Conservation (phyloP, 306 rosid species). For the Cucumis melo region DNA sequence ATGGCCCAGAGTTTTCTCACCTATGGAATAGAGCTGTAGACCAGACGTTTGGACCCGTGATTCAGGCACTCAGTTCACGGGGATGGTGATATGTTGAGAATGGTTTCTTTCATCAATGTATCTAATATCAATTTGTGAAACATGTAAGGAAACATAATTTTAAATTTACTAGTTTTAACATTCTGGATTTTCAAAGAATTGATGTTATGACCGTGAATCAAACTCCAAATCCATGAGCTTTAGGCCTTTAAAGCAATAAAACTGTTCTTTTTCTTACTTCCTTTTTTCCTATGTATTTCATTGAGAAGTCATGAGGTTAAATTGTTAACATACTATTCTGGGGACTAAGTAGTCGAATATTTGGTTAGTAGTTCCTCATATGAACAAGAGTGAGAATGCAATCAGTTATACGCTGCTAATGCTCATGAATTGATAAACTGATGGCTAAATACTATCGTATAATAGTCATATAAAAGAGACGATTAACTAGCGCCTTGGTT, state of each 20-base stretch:
- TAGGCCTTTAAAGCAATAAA: background rate
- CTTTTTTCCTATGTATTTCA: background rate
- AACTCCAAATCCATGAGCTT: background rate
- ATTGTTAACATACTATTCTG: background rate
- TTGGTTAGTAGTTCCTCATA: background rate
- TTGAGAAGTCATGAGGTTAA: background rate
- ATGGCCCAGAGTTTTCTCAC: constrained; percentile 52
- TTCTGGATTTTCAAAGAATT: background rate
- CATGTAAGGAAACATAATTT: background rate
- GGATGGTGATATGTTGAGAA: constrained; percentile 52
- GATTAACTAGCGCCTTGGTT: background rate
- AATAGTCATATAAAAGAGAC: background rate
- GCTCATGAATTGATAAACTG: background rate
- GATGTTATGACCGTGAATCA: background rate
- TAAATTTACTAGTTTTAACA: background rate
- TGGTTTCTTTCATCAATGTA: background rate
- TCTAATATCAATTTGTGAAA: background rate
- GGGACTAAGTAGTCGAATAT: background rate
- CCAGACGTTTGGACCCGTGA: constrained; percentile 59
- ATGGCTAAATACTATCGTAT: background rate
- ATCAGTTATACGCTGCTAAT: background rate
- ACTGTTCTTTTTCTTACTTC: background rate
- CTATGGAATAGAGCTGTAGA: constrained; percentile 74
- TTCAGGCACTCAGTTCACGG: constrained; percentile 62
- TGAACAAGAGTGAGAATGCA: background rate